Base-by-base conservation (phyloP, 2,329 filamentous ascomycete species). In the Nakataea oryzae region DNA sequence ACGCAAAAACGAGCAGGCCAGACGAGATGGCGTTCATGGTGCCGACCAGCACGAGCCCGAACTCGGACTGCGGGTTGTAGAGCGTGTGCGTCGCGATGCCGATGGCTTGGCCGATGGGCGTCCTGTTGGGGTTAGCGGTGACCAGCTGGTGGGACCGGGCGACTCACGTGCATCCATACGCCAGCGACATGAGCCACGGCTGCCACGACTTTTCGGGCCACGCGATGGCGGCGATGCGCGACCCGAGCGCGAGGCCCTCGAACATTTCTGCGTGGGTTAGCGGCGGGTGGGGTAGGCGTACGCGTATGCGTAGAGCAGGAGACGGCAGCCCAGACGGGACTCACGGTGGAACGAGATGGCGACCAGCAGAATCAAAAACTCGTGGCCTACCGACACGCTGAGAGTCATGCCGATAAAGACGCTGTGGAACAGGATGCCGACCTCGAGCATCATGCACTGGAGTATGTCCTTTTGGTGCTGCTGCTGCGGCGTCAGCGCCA, bases 391-490 rank as follows among this genome's bases (percentile, higher is more conserved):
- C 0, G 90, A 86, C 0, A 93, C 90, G 1, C 87, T 91, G 47
- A 93, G 81, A 3, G 90, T 89, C 88, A 93, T 92, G 64, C 90
- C 90, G 67, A 93, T 93, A 70, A 93, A 93, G 62, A 93, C 81
- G 69, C 86, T 90, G 76, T 93, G 90, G 70, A 93, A 93, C 21
- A 93, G 79, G 64, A 93, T 93, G 21, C 90, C 90, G 0, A 89
- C 88, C 74, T 93, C 90, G 3, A 93, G 81, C 28, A 93, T 79
- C 54, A 93, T 78, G 67, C 89, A 92, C 72, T 93, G 90, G 5
- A 93, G 76, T 66, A 92, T 79, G 66, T 87, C 81, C n/a, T 59
- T 67, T 3, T 86, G 81, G 68, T 86, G 83, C 62, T 82, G 80
- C 74, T 87, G 78, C 70, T 89, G 79, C 61, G 82, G 71, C 32